Evolutionary conservation across 768 basidiomycete species (phyloP).

Genomic region (Hypholoma fasciculare): DNA sequence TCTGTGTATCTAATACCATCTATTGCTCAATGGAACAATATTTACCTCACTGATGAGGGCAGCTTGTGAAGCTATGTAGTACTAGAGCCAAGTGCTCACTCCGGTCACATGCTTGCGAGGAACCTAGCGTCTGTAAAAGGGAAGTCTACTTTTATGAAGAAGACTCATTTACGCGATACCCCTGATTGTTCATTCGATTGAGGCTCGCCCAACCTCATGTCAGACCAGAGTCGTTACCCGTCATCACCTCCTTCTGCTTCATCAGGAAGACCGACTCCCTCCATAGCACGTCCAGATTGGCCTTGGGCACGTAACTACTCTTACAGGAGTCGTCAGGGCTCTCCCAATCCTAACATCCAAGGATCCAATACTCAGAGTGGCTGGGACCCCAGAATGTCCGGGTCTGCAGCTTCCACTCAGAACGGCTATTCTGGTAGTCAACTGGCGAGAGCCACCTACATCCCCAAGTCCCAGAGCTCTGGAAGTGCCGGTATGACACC

Average conservation of each 20-base stretch:
- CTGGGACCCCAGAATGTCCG: slow-evolving; percentile 32
- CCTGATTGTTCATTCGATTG: not conserved
- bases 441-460: slow-evolving; percentile 13
- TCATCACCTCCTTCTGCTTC: slow-evolving; percentile 43
- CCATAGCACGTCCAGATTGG: slow-evolving; percentile 59
- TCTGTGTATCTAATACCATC: no score
- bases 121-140: not conserved
- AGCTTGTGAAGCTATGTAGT: not conserved
- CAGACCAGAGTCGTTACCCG: slow-evolving; percentile 35
- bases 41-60: not conserved
- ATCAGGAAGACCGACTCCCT: slow-evolving; percentile 40
- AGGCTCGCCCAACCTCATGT: slow-evolving; percentile 25
- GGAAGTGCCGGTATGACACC: slow-evolving; percentile 18
- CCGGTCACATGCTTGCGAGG: not conserved
- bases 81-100: not conserved
- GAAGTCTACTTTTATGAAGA: not conserved
- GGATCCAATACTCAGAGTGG: slow-evolving; percentile 23
- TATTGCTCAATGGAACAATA: no score
- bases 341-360: slow-evolving; percentile 29
- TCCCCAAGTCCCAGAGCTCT: slow-evolving; percentile 20
- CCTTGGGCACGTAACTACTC: slow-evolving; percentile 49
- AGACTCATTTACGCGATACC: not conserved
- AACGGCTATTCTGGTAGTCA: slow-evolving; percentile 14
- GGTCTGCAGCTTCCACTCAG: slow-evolving; percentile 25
- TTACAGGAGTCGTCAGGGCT: slow-evolving; percentile 30